Evolutionary conservation across 2,329 filamentous ascomycete genomes (phyloP), one percentile per base, ranked within the genome.

Genomic region (Aspergillus sp.): DNA sequence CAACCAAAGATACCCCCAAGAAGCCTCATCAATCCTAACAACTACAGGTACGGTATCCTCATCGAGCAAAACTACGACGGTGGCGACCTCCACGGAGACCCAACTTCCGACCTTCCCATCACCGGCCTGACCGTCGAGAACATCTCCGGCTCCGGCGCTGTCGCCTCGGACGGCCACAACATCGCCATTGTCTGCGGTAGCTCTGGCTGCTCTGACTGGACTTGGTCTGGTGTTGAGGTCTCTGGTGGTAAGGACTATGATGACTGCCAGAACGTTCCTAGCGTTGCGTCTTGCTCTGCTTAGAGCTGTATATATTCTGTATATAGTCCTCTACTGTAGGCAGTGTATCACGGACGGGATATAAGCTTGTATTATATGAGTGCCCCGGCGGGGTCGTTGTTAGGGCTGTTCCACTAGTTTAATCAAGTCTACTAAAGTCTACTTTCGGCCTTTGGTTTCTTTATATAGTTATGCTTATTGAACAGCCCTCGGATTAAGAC

Each of bases 1-100:
- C 31, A 2, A 0, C 50, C 50, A 44, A 31, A 31, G 7, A 27
- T 27, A 27, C 9, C 27, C 8, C 21, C 17, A 7, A 1, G 14
- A 6, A 23, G 9, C 4, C 21, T 3, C 9, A 14, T 6, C 7
- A 45, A 3, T 6, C n/a, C n/a, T 27, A 46, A 44, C 59, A 45
- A 11, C 39, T 33, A 14, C 44, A 35, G 52, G 8, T 52, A 85
- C 66, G 83, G 81, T 45, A 80, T 87, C 57, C 76, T 85, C 51
- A 79, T 87, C 57, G 75, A 86, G 69, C 84, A 87, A 73, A 82
- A 85, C 68, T 86, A 85, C 64, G 71, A 79, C 66, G 79, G 79
- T 62, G 78, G 79, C 49, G 75, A 76, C 43, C 75, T 74, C 3
- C 76, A 72, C 15, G 75, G 74, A 17, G 69, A 53, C 6, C 71